Conservation (phyloP, 805 yeast species). For the Candida manassasensis region DNA sequence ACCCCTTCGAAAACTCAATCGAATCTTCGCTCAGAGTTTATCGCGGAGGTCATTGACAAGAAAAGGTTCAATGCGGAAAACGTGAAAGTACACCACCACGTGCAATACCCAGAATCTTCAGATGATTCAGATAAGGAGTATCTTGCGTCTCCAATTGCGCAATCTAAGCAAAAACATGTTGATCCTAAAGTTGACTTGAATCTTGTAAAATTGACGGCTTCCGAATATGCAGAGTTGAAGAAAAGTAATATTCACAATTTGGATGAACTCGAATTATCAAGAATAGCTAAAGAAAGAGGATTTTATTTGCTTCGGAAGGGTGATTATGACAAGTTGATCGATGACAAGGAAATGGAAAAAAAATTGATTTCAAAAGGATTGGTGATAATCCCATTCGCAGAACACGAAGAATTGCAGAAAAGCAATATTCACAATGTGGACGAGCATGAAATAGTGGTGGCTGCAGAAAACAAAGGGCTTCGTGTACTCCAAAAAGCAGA, state of each 20-base stretch:
- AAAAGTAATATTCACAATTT: conserved; percentile 20
- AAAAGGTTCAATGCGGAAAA: conserved; percentile 13
- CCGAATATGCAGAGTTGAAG: conserved; percentile 27
- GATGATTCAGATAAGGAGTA: conserved; percentile 14
- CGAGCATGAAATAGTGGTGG: conserved; percentile 19
- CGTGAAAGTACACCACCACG: conserved; percentile 6
- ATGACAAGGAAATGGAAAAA: conserved; percentile 32
- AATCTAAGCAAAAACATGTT: background rate
- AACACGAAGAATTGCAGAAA: conserved; percentile 23
- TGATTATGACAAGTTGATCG: conserved; percentile 24
- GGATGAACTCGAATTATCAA: conserved; percentile 20
- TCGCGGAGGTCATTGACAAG: no score
- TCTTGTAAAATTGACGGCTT: conserved; percentile 10
- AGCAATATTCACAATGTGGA: conserved; percentile 19
- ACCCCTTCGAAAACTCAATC: conserved; percentile 23
- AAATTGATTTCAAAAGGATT: conserved; percentile 27
- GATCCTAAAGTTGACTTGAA: background rate
- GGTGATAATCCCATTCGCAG: conserved; percentile 23
- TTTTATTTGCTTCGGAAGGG: conserved; percentile 20
- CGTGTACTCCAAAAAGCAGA: conserved; percentile 23
- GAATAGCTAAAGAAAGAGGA: conserved; percentile 21
- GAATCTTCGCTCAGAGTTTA: no score
- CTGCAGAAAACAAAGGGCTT: conserved; percentile 22
- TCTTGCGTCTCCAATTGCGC: conserved; percentile 2
- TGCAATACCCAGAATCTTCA: conserved; percentile 27